Conservation (phyloP, 192 early-diverging fungal species). For the Kappamyces sp. region DNA sequence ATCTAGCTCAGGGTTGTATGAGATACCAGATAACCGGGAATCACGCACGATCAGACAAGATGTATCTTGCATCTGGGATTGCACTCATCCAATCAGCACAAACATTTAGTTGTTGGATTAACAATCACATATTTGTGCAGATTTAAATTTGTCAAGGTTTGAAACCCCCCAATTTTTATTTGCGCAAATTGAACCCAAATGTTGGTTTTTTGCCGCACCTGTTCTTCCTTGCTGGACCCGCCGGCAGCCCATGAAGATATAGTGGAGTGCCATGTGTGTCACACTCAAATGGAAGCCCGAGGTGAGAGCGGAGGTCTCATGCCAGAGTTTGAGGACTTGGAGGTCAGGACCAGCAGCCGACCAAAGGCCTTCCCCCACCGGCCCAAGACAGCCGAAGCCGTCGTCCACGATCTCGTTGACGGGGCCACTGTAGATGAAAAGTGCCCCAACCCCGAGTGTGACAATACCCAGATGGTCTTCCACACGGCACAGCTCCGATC, state of each 20-base stretch:
- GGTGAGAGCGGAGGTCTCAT: constrained; percentile 32
- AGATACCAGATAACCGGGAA: too few species aligned
- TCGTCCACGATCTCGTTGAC: constrained; percentile 31
- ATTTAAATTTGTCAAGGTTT: too few species aligned
- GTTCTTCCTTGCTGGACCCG: constrained; percentile 85
- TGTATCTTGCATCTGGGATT: too few species aligned
- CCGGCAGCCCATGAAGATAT: constrained; percentile 64
- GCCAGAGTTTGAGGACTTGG: constrained; percentile 68
- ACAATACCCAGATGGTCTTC: constrained; percentile 87
- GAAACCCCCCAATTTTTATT: too few species aligned
- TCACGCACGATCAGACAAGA: too few species aligned
- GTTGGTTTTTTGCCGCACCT: constrained; percentile 86
- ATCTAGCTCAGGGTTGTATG: too few species aligned
- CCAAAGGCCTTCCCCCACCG: constrained; percentile 69
- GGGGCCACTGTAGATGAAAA: constrained; percentile 71
- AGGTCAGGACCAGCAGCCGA: constrained; percentile 74
- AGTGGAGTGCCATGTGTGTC: constrained; percentile 79
- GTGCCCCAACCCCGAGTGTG: constrained; percentile 79
- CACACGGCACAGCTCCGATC: constrained; percentile 95
- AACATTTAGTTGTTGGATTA: too few species aligned
- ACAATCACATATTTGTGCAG: too few species aligned
- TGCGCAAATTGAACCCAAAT: too few species aligned
- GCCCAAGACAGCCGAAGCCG: constrained; percentile 19
- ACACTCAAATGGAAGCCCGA: constrained; percentile 53
- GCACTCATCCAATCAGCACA: too few species aligned